Percentiles rank a stretch among this genome's conserved stretches.
Evolutionary conservation across 2,329 filamentous ascomycete genomes (phyloP).

Genomic region (Colletotrichum kahawae): DNA sequence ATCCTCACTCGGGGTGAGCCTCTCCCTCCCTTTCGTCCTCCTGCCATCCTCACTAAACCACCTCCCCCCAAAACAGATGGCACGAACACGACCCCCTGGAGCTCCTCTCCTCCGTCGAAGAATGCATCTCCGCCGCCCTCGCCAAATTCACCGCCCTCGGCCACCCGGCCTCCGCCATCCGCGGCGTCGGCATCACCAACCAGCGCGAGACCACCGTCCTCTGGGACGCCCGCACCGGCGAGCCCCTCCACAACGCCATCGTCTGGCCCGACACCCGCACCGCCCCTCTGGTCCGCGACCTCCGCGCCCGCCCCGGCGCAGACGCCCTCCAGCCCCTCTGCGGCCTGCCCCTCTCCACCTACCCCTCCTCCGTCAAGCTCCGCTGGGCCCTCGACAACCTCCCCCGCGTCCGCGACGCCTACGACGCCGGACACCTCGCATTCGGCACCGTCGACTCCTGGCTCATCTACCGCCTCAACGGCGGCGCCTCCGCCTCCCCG

Average conservation of each 20-base stretch:
- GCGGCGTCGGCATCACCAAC: conserved; percentile 84
- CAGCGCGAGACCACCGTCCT: conserved; percentile 88
- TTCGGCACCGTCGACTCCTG: conserved; percentile 91
- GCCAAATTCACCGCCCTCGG: conserved; percentile 74
- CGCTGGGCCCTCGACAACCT: conserved; percentile 81
- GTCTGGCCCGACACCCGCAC: conserved; percentile 92
- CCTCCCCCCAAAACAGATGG: conserved; percentile 66
- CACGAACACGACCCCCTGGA: conserved; percentile 87
- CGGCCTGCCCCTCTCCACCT: conserved; percentile 85
- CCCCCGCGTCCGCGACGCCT: conserved; percentile 72
- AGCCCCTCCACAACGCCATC: conserved; percentile 83
- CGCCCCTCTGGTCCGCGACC: conserved; percentile 71
- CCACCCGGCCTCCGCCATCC: conserved; percentile 71
- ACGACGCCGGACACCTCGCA: conserved; percentile 75
- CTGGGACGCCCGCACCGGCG: conserved; percentile 82
- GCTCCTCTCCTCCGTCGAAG: conserved; percentile 75
- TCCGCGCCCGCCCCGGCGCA: conserved; percentile 71
- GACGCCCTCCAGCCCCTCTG: conserved; percentile 74
- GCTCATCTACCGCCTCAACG: conserved; percentile 86
- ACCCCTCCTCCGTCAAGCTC: conserved; percentile 86
- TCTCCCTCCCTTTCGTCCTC: conserved; percentile 14
- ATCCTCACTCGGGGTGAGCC: conserved; percentile 82
- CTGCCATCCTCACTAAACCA: not conserved
- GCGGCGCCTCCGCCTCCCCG: conserved; percentile 63
- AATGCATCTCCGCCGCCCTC: conserved; percentile 79